These are phyloP conservation scores for Biscogniauxia sp. DNA, from an alignment of 2,329 filamentous ascomycete genomes.

Conservation along the genomic window DNA sequence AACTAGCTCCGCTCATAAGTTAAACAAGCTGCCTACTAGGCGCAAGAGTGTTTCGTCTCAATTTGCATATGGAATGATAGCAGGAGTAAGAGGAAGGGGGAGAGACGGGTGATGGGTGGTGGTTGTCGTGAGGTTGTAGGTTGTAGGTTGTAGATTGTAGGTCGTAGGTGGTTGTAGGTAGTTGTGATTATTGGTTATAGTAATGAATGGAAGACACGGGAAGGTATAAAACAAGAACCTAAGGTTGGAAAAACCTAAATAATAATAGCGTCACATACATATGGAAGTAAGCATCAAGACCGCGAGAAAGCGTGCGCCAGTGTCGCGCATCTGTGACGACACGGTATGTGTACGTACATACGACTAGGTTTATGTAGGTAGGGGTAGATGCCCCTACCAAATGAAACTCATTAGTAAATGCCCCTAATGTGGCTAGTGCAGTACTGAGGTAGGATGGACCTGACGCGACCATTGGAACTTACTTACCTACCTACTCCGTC, in stretches of 20 bases:
- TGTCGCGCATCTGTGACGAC: not conserved
- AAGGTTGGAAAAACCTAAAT: not conserved
- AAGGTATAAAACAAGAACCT: no score
- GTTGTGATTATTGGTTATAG: no score
- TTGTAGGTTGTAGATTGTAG: no score
- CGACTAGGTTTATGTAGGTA: no score
- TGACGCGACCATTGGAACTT: no score
- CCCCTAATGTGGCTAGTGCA: not conserved
- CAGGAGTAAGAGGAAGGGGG: conserved; percentile 9
- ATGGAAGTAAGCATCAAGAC: not conserved
- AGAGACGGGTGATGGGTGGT: not conserved
- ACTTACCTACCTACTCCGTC: not conserved
- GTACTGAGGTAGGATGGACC: no score
- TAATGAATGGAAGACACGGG: no score
- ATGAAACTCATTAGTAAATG: not conserved
- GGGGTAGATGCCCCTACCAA: not conserved
- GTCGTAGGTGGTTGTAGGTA: no score
- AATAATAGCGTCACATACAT: not conserved
- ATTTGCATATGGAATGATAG: conserved; percentile 12
- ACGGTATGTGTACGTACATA: not conserved
- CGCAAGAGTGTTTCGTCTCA: not conserved
- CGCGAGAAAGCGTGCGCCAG: not conserved
- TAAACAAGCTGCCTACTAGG: not conserved
- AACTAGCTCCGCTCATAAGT: not conserved
- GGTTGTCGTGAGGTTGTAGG: not conserved